Conservation (phyloP, 2,329 filamentous ascomycete species). For the Aschersonia sp. region DNA sequence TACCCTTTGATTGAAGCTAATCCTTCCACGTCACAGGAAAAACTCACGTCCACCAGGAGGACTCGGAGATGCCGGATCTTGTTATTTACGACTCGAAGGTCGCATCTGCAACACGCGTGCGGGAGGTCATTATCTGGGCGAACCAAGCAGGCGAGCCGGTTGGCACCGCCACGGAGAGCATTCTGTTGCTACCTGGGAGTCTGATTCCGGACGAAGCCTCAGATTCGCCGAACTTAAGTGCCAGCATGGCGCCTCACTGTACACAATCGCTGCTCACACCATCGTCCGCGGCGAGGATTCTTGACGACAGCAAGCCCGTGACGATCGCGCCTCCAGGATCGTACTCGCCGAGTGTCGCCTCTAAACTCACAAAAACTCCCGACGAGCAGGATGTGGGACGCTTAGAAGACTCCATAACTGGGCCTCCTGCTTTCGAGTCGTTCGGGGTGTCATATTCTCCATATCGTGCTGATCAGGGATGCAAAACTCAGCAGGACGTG, state of each 20-base stretch:
- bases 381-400: background rate
- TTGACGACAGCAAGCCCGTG: background rate
- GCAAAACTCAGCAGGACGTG: slow-evolving; percentile 53
- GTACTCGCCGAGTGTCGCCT: background rate
- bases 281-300: background rate
- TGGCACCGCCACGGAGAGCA: slow-evolving; percentile 24
- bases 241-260: slow-evolving; percentile 1
- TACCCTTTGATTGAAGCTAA: background rate
- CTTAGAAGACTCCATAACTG: background rate
- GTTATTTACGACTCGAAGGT: slow-evolving; percentile 22
- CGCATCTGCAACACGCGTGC: slow-evolving; percentile 24
- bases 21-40: background rate
- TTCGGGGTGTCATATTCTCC: slow-evolving; percentile 34
- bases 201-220: slow-evolving; percentile 1
- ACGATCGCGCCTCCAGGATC: background rate
- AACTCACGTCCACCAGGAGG: background rate
- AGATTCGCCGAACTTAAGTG: slow-evolving; percentile 1
- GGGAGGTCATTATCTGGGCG: slow-evolving; percentile 43
- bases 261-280: slow-evolving; percentile 2
- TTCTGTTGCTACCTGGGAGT: slow-evolving; percentile 9
- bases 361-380: background rate
- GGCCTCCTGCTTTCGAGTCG: slow-evolving; percentile 7
- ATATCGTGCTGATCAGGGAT: slow-evolving; percentile 37
- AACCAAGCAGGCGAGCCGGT: slow-evolving; percentile 39
- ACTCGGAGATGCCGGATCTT: slow-evolving; percentile 7